phyloP scores from a whole-genome alignment of 352 stramenopile genomes.

The Pythium utonaiense region DNA sequence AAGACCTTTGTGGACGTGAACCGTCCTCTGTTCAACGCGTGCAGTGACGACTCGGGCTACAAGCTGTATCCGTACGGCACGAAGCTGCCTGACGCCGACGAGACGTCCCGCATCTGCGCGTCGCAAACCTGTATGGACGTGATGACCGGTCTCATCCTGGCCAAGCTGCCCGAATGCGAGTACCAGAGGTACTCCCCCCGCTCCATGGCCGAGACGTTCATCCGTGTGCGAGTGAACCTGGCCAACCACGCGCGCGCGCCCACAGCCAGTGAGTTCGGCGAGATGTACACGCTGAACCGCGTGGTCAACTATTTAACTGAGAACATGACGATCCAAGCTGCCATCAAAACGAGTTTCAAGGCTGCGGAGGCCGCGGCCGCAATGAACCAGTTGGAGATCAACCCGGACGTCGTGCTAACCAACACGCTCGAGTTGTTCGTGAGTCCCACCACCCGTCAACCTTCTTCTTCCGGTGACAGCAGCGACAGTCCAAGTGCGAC shows the following conservation, averaged over 20 bases:
- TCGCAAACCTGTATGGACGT: constrained; percentile 28
- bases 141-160: constrained; percentile 26
- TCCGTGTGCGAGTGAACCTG: constrained; percentile 28
- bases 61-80: constrained; percentile 20
- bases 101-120: constrained; percentile 19
- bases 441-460: not conserved
- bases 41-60: constrained; percentile 25
- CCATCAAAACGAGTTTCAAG: constrained; percentile 18
- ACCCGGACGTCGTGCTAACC: constrained; percentile 25
- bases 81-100: constrained; percentile 13
- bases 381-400: constrained; percentile 22
- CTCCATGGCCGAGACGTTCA: constrained; percentile 25
- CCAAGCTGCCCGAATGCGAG: constrained; percentile 30
- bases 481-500: not conserved
- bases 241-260: constrained; percentile 12
- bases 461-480: not conserved
- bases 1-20: constrained; percentile 23
- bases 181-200: constrained; percentile 22
- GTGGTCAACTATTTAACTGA: constrained; percentile 32
- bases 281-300: constrained; percentile 29
- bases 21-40: constrained; percentile 21
- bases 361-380: not conserved
- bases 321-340: constrained; percentile 24
- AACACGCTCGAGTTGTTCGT: constrained; percentile 21
- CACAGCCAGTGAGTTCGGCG: constrained; percentile 20